Percentiles rank a stretch among this genome's conserved stretches.
phyloP scores from a whole-genome alignment of 2,329 filamentous ascomycete genomes.

The Leptographium flavum region DNA sequence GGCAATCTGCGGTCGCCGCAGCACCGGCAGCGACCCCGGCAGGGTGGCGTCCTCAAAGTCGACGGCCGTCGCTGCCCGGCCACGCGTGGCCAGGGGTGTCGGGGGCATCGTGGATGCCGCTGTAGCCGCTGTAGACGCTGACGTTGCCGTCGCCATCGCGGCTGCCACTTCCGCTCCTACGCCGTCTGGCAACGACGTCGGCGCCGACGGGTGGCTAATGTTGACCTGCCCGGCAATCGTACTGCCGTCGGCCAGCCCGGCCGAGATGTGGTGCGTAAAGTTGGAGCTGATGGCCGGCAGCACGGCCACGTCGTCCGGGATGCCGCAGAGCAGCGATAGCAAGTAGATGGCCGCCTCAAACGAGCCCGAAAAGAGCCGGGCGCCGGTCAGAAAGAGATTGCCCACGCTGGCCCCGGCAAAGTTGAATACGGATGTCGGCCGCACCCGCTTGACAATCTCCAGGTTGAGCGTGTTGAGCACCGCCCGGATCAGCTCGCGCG shows the following conservation, averaged over 20 bases:
- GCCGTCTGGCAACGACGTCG: conserved; percentile 35
- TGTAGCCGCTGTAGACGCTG: background rate
- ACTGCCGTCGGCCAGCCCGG: conserved; percentile 60
- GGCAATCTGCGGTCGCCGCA: conserved; percentile 67
- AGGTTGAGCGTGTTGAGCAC: conserved; percentile 65
- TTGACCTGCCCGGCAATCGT: conserved; percentile 84
- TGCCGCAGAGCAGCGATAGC: conserved; percentile 72
- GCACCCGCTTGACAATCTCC: conserved; percentile 62
- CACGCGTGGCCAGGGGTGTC: conserved; percentile 14
- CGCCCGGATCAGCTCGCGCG: conserved; percentile 63
- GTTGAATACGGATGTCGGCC: conserved; percentile 61
- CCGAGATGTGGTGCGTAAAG: conserved; percentile 89
- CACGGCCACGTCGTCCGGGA: conserved; percentile 62
- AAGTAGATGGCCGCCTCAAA: conserved; percentile 91
- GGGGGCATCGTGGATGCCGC: background rate
- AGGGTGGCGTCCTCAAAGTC: conserved; percentile 72
- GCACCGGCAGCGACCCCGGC: conserved; percentile 63
- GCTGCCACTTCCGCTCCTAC: conserved; percentile 6
- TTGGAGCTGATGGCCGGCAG: conserved; percentile 89
- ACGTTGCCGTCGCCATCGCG: background rate
- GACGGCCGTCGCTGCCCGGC: conserved; percentile 31
- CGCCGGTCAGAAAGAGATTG: conserved; percentile 71
- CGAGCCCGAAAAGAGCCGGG: conserved; percentile 77
- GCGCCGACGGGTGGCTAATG: conserved; percentile 69
- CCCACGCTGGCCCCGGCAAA: conserved; percentile 64